Percentiles rank a stretch among this genome's conserved stretches.
Evolutionary conservation across 495 filamentous ascomycete genomes (phyloP).

Genomic region (Podospora appendiculata): DNA sequence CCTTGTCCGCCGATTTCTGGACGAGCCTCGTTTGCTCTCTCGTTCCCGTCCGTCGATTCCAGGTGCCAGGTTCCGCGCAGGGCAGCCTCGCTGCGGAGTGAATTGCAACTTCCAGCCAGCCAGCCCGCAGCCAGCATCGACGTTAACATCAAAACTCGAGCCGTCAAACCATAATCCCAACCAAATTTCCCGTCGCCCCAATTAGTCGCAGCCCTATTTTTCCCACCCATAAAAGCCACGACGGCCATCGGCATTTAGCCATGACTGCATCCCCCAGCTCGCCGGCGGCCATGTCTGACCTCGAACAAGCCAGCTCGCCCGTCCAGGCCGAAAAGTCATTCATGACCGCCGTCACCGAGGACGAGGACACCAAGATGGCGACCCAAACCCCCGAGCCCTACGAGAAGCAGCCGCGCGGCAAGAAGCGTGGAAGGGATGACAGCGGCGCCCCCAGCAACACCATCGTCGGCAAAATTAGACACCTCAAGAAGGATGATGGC

Average conservation of each 20-base stretch:
- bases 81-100: too few relatives aligned
- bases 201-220: not conserved
- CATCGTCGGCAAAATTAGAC: conserved; percentile 83
- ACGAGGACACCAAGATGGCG: conserved; percentile 26
- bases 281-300: conserved; percentile 19
- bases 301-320: conserved; percentile 24
- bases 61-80: too few relatives aligned
- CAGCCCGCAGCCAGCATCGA: not conserved
- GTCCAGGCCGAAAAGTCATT: conserved; percentile 24
- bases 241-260: conserved; percentile 1
- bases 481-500: conserved; percentile 96
- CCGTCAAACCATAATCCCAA: not conserved
- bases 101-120: too few relatives aligned
- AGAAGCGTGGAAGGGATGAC: conserved; percentile 28
- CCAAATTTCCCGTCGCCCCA: not conserved
- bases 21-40: too few relatives aligned
- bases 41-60: too few relatives aligned
- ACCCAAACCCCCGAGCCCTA: conserved; percentile 24
- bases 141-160: not conserved
- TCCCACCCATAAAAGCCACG: not conserved
- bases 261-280: conserved; percentile 29
- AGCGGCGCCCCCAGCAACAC: conserved; percentile 14
- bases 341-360: conserved; percentile 24
- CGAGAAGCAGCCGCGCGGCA: conserved; percentile 22
- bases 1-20: too few relatives aligned